phyloP scores from a whole-genome alignment of 2,329 filamentous ascomycete genomes.

The Fusarium duplospermum region DNA sequence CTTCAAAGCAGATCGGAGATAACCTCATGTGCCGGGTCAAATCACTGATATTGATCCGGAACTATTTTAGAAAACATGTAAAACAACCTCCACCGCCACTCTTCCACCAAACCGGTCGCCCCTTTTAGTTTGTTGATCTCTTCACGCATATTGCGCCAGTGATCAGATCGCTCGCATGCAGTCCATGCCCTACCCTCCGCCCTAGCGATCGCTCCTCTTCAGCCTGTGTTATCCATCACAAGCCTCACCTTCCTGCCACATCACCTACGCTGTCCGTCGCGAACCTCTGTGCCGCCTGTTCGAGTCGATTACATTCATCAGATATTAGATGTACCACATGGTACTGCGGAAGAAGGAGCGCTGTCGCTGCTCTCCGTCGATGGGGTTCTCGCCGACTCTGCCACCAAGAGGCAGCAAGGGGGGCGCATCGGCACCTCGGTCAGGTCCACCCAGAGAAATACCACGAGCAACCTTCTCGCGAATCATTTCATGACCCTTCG shows the following conservation, averaged over 20 bases:
- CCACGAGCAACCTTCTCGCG: conserved; percentile 56
- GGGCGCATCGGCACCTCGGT: conserved; percentile 44
- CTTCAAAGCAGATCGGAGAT: background rate
- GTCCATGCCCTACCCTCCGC: conserved; percentile 27
- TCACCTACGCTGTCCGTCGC: background rate
- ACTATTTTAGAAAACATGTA: conserved; percentile 23
- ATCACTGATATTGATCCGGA: conserved; percentile 21
- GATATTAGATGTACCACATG: conserved; percentile 58
- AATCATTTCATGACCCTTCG: conserved; percentile 57
- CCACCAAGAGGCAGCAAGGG: conserved; percentile 49
- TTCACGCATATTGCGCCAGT: background rate
- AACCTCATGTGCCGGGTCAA: conserved; percentile 8
- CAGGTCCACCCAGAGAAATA: conserved; percentile 36
- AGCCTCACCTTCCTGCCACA: background rate
- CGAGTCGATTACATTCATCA: background rate
- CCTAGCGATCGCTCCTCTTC: conserved; percentile 29
- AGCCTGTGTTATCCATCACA: background rate
- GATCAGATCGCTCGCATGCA: conserved; percentile 31
- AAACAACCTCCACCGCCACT: conserved; percentile 50
- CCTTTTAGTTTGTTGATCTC: conserved; percentile 45
- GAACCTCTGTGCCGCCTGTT: background rate
- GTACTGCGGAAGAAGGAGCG: conserved; percentile 52
- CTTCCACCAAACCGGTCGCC: conserved; percentile 50
- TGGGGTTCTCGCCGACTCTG: conserved; percentile 30
- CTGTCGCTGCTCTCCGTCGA: conserved; percentile 47